Conservation (phyloP, 2,329 filamentous ascomycete genomes). For the Penicillium sp. region DNA sequence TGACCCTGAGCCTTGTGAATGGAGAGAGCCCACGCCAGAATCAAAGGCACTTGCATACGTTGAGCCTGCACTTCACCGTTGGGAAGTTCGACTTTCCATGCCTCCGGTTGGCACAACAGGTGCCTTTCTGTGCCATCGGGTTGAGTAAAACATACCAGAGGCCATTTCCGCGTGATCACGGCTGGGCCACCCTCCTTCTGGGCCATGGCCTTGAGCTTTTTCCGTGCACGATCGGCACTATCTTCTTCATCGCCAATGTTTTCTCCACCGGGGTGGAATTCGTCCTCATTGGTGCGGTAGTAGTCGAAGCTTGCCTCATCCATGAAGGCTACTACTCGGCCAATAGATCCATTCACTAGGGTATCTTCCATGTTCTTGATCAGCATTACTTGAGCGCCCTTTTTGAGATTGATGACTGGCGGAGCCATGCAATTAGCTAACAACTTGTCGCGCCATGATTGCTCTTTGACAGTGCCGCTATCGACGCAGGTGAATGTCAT, state of each 20-base stretch:
- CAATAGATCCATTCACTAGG: conserved; percentile 90
- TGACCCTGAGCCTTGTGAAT: conserved; percentile 99
- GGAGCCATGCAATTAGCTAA: conserved; percentile 93
- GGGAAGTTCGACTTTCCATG: conserved; percentile 97
- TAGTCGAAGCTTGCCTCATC: conserved; percentile 62
- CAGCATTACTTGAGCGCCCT: conserved; percentile 97
- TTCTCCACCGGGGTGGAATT: conserved; percentile 51
- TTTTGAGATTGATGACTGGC: conserved; percentile 74
- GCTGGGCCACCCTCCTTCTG: conserved; percentile 49
- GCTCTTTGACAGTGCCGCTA: conserved; percentile 67
- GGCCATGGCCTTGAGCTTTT: conserved; percentile 58
- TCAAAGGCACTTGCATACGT: conserved; percentile 78
- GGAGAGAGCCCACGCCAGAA: conserved; percentile 92
- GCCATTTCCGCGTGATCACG: conserved; percentile 63
- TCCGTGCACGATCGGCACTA: conserved; percentile 46
- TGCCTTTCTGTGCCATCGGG: conserved; percentile 74
- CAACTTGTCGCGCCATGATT: conserved; percentile 70
- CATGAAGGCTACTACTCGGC: conserved; percentile 82
- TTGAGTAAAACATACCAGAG: conserved; percentile 80
- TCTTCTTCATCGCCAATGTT: conserved; percentile 49
- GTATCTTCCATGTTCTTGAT: conserved; percentile 98
- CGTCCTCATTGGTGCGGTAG: conserved; percentile 60
- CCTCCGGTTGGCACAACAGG: conserved; percentile 80
- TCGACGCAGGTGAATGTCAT: conserved; percentile 74
- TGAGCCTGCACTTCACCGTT: conserved; percentile 92